Evolutionary conservation across 176 grass and related monocot genomes (phyloP), one percentile per base, ranked within the genome.

Genomic region (Canna indica): DNA sequence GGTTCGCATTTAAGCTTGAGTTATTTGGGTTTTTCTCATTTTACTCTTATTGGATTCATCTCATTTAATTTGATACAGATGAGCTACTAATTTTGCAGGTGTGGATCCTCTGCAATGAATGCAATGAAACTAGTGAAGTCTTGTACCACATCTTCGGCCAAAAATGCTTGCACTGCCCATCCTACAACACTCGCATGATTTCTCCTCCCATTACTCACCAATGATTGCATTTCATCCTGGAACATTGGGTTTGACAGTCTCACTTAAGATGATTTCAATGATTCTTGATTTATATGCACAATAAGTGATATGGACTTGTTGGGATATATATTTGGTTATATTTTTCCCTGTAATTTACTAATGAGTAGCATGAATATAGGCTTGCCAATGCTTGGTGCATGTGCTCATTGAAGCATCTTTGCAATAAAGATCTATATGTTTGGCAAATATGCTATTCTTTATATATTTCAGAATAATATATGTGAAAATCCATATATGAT

Each of bases 71-170:
- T 16, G 1, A 33, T 17, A 63, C 24, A 14, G 18, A 63, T 63
- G 29, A 63, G 1, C 18, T 38, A 36, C 36, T 36, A 74, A 20
- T 69, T 63, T 68, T 58, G 31, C 22, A 91, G 88, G 92, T 90
- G 32, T 96, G 92, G 92, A 81, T 96, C 38, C 83, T 86, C 48
- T 96, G 92, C 79, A 82, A 87, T 73, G 83, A 96, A 69, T 96
- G 92, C 85, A 85, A 81, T 60, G 85, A 91, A 44, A 91, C 88
- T 15, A 89, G 88, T 16, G 85, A 86, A 68, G 81, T 88, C 24
- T 81, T 77, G 63, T 82, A 81, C 29, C 63, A 85, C 74, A 68
- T 83, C 35, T 53, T 85, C 1, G 92, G 88, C 6, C 92, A 81
- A 31, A 96, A 89, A 62, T 91, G 88, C 57, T 68, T 81, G 68